phyloP scores from a whole-genome alignment of 2,329 filamentous ascomycete genomes.

The Xylariales sp. region DNA sequence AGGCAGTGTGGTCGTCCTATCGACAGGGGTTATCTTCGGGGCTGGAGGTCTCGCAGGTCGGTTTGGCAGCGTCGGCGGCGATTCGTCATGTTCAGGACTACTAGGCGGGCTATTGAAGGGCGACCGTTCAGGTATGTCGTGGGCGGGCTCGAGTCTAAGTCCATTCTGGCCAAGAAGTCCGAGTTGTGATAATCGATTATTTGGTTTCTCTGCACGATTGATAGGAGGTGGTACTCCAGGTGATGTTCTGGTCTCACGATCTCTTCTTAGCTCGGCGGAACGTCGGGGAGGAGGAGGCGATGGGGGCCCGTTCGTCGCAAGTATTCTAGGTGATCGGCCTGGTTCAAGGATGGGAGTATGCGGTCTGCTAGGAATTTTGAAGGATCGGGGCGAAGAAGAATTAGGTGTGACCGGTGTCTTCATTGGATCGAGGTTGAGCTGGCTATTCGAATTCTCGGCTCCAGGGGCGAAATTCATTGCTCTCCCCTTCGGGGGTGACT shows the following conservation, averaged over 20 bases:
- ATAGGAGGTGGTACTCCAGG: conserved; percentile 63
- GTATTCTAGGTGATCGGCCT: conserved; percentile 42
- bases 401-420: conserved; percentile 36
- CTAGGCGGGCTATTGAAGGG: conserved; percentile 85
- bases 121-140: conserved; percentile 51
- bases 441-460: conserved; percentile 36
- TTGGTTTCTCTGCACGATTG: conserved; percentile 77
- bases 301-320: conserved; percentile 45
- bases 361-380: conserved; percentile 52
- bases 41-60: conserved; percentile 39
- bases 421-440: conserved; percentile 42
- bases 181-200: conserved; percentile 46
- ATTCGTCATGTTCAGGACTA: conserved; percentile 52
- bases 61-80: conserved; percentile 45
- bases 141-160: conserved; percentile 25
- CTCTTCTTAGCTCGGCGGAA: conserved; percentile 53
- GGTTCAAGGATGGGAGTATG: conserved; percentile 47
- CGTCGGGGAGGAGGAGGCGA: conserved; percentile 61
- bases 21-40: conserved; percentile 18
- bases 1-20: conserved; percentile 29
- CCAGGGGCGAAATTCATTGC: conserved; percentile 24
- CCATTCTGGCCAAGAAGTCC: conserved; percentile 18
- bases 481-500: conserved; percentile 57
- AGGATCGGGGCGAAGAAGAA: conserved; percentile 36
- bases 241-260: conserved; percentile 35